phyloP scores from a whole-genome alignment of 768 basidiomycete species.

The Suillus paluster region DNA sequence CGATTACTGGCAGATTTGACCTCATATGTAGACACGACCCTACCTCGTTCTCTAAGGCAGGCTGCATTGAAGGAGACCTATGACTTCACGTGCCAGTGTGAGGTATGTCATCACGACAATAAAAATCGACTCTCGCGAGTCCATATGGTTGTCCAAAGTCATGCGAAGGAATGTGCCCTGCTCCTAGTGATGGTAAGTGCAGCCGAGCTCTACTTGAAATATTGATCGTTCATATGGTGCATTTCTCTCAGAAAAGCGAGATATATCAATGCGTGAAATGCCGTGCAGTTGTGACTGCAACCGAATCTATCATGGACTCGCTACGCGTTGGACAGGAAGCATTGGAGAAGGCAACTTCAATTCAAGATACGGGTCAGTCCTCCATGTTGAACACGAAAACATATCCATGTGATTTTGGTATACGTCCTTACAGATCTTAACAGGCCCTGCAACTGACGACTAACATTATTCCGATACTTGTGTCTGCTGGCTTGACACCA shows the following conservation, averaged over 20 bases:
- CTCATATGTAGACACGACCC: conserved; percentile 84
- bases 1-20: conserved; percentile 64
- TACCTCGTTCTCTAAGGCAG: conserved; percentile 61
- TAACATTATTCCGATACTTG: conserved; percentile 67
- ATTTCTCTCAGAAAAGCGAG: conserved; percentile 45
- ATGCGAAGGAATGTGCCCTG: conserved; percentile 66
- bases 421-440: conserved; percentile 49
- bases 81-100: conserved; percentile 75
- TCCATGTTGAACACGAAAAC: background rate
- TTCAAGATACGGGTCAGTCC: conserved; percentile 61
- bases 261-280: conserved; percentile 61
- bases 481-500: conserved; percentile 60
- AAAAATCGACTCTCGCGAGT: conserved; percentile 67
- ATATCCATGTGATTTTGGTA: conserved; percentile 3
- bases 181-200: conserved; percentile 62
- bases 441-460: conserved; percentile 61
- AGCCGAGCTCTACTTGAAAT: background rate
- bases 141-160: conserved; percentile 69
- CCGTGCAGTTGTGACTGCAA: conserved; percentile 48
- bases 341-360: conserved; percentile 66
- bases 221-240: background rate
- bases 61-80: conserved; percentile 71
- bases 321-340: conserved; percentile 74
- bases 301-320: conserved; percentile 63
- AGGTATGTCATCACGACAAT: conserved; percentile 47